Evolutionary conservation across 2,329 filamentous ascomycete genomes (phyloP).

Genomic region (Colletotrichum lupini): DNA sequence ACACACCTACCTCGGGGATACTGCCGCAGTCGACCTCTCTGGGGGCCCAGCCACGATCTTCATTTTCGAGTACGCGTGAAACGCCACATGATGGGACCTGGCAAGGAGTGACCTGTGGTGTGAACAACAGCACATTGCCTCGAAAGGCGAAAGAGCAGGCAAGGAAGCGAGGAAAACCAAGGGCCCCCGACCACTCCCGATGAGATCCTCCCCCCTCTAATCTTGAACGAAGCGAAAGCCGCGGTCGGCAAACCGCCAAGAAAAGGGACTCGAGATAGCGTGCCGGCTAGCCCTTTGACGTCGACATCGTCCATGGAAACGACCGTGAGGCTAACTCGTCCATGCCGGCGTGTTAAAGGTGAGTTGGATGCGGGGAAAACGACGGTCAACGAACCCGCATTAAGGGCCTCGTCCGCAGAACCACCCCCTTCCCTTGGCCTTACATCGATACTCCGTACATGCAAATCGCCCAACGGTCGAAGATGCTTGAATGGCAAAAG

Average conservation of each 20-base stretch:
- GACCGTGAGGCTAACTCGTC: background rate
- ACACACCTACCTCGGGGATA: constrained; percentile 11
- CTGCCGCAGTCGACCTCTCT: background rate
- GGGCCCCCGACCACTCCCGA: background rate
- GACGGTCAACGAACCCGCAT: constrained; percentile 16
- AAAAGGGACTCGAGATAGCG: constrained; percentile 29
- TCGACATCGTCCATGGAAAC: constrained; percentile 8
- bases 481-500: background rate
- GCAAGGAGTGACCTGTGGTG: background rate
- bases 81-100: constrained; percentile 6
- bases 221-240: constrained; percentile 10
- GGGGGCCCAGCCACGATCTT: constrained; percentile 24
- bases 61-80: constrained; percentile 12
- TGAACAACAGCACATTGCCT: background rate
- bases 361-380: constrained; percentile 17
- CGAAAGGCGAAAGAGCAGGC: background rate
- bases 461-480: background rate
- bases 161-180: background rate
- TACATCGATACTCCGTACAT: background rate
- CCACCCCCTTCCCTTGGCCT: background rate
- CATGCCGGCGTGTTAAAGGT: background rate
- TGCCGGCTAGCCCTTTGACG: constrained; percentile 23
- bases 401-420: constrained; percentile 8
- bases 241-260: constrained; percentile 21
- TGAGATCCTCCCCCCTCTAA: background rate